Conservation (phyloP, 495 filamentous ascomycete genomes). For the Annulohypoxylon moriforme region DNA sequence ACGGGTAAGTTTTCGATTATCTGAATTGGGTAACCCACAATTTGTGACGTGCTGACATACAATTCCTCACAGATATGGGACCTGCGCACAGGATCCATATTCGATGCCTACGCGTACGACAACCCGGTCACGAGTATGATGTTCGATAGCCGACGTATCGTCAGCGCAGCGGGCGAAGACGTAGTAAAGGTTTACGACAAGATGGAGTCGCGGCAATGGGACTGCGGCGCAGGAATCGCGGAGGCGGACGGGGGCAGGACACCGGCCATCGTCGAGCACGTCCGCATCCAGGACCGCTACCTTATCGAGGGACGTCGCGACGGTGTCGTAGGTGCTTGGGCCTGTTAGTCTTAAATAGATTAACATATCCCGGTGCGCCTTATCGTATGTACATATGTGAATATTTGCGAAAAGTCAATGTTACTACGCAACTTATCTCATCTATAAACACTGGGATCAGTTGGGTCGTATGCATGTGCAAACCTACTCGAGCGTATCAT, state of each 20-base stretch:
- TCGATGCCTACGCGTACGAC: conserved; percentile 96
- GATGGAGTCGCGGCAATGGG: conserved; percentile 94
- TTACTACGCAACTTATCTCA: conserved; percentile 5
- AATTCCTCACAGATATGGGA: conserved; percentile 86
- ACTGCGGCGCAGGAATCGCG: conserved; percentile 85
- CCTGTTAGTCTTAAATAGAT: conserved; percentile 65
- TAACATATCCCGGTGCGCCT: background rate
- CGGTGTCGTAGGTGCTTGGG: conserved; percentile 92
- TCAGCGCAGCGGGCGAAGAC: conserved; percentile 87
- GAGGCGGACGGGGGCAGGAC: conserved; percentile 69
- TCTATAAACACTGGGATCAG: background rate
- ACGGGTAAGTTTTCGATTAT: conserved; percentile 71
- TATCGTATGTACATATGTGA: conserved; percentile 31
- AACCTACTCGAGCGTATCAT: background rate
- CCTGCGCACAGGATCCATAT: conserved; percentile 93
- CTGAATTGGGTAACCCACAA: background rate
- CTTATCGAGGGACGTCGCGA: conserved; percentile 89
- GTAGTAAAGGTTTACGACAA: conserved; percentile 99
- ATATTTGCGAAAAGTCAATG: conserved; percentile 19
- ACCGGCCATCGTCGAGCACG: conserved; percentile 81
- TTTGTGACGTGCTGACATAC: conserved; percentile 13
- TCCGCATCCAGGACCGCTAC: conserved; percentile 94
- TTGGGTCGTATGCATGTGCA: background rate
- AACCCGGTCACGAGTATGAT: conserved; percentile 95
- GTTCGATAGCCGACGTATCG: conserved; percentile 93